These are phyloP conservation scores for Acanthamoeba divionensis DNA, from an alignment of 208 protist species.

Conservation along the genomic window DNA sequence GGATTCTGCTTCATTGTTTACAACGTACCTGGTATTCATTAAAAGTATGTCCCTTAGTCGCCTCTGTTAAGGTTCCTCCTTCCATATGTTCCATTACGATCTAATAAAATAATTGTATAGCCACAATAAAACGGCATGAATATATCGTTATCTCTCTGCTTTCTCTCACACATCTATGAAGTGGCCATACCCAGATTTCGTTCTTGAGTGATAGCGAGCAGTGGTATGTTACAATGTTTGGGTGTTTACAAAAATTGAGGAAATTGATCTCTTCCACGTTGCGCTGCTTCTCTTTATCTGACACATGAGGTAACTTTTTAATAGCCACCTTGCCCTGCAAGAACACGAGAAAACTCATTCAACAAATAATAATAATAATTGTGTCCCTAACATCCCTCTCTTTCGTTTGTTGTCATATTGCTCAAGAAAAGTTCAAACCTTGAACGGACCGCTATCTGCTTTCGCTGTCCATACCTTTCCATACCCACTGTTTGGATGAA, in stretches of 20 bases:
- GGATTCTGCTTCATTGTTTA: too few relatives aligned
- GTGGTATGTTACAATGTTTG: slow-evolving; percentile 36
- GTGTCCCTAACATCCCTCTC: neutral
- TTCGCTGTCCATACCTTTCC: slow-evolving; percentile 28
- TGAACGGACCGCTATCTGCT: neutral
- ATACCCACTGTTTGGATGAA: neutral
- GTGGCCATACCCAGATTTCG: neutral
- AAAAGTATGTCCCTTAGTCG: slow-evolving; percentile 4
- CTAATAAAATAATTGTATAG: neutral
- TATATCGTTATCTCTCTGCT: too few relatives aligned
- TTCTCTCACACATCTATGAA: too few relatives aligned
- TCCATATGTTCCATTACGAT: slow-evolving; percentile 47
- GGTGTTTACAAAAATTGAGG: slow-evolving; percentile 30
- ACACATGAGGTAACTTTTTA: neutral
- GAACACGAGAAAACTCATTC: too few relatives aligned
- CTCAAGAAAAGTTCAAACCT: neutral
- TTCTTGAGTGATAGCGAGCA: slow-evolving; percentile 3
- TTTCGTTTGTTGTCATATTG: neutral
- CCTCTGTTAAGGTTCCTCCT: slow-evolving; percentile 25
- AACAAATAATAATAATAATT: neutral
- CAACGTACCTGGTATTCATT: neutral
- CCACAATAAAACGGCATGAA: too few relatives aligned
- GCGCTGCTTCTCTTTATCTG: slow-evolving; percentile 13
- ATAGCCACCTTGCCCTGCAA: slow-evolving; percentile 36
- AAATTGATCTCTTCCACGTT: slow-evolving; percentile 27